Conservation (phyloP, 140 eudicot genomes). For the Oenanthe javanica region DNA sequence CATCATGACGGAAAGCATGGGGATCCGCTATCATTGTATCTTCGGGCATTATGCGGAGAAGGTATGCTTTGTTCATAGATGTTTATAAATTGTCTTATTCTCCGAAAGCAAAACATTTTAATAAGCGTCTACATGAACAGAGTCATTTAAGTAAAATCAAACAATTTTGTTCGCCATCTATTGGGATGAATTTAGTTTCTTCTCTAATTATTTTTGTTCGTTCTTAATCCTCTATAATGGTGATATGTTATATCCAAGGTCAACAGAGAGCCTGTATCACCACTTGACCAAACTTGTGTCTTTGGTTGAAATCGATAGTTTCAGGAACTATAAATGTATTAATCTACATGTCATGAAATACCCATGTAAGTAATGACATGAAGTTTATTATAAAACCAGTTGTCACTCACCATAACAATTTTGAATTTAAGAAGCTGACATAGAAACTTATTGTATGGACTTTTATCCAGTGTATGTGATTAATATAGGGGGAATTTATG, state of each 20-base stretch:
- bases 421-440: neutral
- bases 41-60: constrained; percentile 87
- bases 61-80: constrained; percentile 26
- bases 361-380: neutral
- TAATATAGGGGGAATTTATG: neutral
- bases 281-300: neutral
- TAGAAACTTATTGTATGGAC: neutral
- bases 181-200: neutral
- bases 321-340: neutral
- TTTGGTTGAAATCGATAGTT: neutral
- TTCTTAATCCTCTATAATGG: neutral
- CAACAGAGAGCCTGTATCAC: neutral
- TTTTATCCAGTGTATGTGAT: neutral
- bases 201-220: neutral
- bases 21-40: constrained; percentile 93
- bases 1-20: constrained; percentile 75
- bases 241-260: neutral
- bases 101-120: neutral
- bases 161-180: neutral
- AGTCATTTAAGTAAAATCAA: neutral
- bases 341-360: neutral
- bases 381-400: neutral
- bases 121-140: neutral
- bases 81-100: neutral
- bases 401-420: neutral